Evolutionary conservation across 2,329 filamentous ascomycete genomes (phyloP).

Genomic region (Alternaria sp.): DNA sequence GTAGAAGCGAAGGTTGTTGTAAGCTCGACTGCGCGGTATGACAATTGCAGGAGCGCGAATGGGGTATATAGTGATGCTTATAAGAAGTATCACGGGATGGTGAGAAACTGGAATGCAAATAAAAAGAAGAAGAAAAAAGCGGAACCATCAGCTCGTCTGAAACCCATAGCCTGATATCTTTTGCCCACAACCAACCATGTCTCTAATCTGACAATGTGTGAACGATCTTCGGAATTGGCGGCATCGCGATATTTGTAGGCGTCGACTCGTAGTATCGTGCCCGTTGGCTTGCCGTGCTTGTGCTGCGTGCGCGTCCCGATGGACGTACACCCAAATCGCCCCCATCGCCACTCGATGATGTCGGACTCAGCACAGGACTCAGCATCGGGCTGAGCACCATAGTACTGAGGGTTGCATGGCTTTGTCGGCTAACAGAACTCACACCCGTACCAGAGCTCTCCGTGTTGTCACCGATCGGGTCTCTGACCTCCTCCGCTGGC

Average conservation of each 20-base stretch:
- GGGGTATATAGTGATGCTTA: conserved; percentile 4
- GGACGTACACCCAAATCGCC: conserved; percentile 27
- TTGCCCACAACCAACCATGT: not conserved
- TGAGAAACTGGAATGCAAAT: not conserved
- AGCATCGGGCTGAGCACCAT: conserved; percentile 31
- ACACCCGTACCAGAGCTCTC: conserved; percentile 34
- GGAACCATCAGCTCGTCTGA: not conserved
- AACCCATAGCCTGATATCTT: not conserved
- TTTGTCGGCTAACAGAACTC: conserved; percentile 29
- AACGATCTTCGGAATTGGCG: conserved; percentile 42
- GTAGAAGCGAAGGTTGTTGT: not conserved
- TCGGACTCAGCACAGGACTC: conserved; percentile 31
- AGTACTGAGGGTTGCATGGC: conserved; percentile 27
- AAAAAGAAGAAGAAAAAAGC: not conserved
- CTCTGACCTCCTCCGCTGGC: conserved; percentile 25
- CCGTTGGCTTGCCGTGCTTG: conserved; percentile 36
- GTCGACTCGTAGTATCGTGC: conserved; percentile 43
- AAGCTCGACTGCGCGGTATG: not conserved
- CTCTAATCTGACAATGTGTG: conserved; percentile 34
- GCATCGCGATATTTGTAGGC: conserved; percentile 27
- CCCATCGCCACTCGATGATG: conserved; percentile 23
- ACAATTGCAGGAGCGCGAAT: not conserved
- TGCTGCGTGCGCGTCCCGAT: conserved; percentile 33
- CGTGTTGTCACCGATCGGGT: conserved; percentile 18
- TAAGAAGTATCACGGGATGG: not conserved